Evolutionary conservation across 495 filamentous ascomycete species (phyloP), one percentile per base, ranked within the genome.

Genomic region (Xylaria flabelliformis): DNA sequence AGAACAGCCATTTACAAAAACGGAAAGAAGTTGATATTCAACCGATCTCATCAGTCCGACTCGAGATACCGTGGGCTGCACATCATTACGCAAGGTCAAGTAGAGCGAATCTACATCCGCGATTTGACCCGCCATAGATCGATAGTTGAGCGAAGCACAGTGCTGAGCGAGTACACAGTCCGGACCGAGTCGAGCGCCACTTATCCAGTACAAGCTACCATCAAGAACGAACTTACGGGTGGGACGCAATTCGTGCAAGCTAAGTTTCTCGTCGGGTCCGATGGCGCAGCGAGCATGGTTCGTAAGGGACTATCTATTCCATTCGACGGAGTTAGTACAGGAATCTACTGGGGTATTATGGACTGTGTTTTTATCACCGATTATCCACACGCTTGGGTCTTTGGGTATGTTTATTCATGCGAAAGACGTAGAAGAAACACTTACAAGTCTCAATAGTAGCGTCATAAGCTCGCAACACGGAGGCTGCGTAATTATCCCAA

Each of bases 301-400:
- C 71, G 82, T 19, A 74, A 80, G 66, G 32, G 70, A 46, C 48
- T 83, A n/a, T 62, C 36, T 9, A 80, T 83, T 24, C 74, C 76
- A 1, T 83, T 83, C 44, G 80, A 83, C 64, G 82, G 82, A 7
- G 71, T 80, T 4, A 81, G 74, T 41, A 83, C 81, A 8, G 80
- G 82, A 61, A 77, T 82, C 44, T 81, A 83, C 59, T 83, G 82
- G 82, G 82, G 76, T 3, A 83, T 83, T 42, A 81, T 81, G 79
- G 82, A 83, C 69, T 81, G 81, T 66, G 66, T 68, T 10, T 83
- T 76, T 70, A 73, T 82, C 64, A 78, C 71, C 29, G 81, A 83
- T 51, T 83, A 80, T 61, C 82, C 82, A 1, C 75, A 83, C 75
- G 75, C 74, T 19, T 76, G 74, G 78, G 73, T 75, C 7, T 83